Evolutionary conservation across 441 rosid species (phyloP), one percentile per base, ranked within the genome.

Genomic region (Syzygium malaccense): DNA sequence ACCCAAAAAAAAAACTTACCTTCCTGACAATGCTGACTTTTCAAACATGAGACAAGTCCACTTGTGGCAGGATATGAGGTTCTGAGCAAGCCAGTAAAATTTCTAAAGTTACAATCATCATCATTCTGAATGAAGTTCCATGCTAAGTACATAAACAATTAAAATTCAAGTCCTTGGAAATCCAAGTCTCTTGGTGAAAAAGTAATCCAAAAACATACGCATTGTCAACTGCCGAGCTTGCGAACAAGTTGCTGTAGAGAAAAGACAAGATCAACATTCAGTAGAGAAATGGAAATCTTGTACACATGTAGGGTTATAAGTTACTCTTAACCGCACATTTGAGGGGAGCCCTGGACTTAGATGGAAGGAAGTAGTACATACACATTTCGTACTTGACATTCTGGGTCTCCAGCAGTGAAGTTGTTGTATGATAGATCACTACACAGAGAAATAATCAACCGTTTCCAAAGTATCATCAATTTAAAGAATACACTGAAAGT

Each of bases 381-480:
- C 87, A 86, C 80, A 64, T 25, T 23, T 20, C 55, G 28, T 20
- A 25, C 37, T 30, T 62, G 56, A 48, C 87, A 86, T 11, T 9
- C 1, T 37, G 13, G 17, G 57, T 0, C 17, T 25, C 14, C 4
- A 48, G 49, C 19, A 30, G 78, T 49, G 17, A 86, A 86, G 25
- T 86, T 37, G 87, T 86, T 86, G 26, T 86, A 86, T 48, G 87
- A 86, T 14, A 86, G 68, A 62, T 86, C 87, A 60, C 87, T 86
- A 30, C 75, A 60, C 87, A 30, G 48, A 37, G 53, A 25, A 58
- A 45, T 60, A 28, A 18, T 28, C 66, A 60, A 1, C 8, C 17
- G 9, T 28, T 60, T 60, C 56, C 56, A 54, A 54, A 54, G 17
- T 54, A 5, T 54, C 20, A 54, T 15, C 56, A 54, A 54, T 54